A percentile compares a stretch with the other conserved stretches of the same genome.
phyloP scores from a whole-genome alignment of 352 stramenopile genomes.

The Saprolegnia parasitica region DNA sequence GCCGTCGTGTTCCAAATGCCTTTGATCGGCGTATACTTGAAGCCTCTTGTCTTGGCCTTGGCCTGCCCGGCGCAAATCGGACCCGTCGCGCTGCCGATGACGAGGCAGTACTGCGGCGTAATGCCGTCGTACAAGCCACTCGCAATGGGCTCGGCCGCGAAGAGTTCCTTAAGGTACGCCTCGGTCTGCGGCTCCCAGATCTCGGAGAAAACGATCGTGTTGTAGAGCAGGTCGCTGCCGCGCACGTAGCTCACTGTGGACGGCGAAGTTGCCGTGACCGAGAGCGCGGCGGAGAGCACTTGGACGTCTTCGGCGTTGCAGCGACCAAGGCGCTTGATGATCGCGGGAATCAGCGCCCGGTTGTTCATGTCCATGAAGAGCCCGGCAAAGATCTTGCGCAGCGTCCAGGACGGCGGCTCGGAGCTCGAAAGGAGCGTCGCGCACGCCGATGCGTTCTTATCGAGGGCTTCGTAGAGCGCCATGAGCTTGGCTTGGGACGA shows the following conservation, averaged over 20 bases:
- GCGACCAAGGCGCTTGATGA: conserved; percentile 17
- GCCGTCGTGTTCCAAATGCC: conserved; percentile 27
- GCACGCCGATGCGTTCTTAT: conserved; percentile 13
- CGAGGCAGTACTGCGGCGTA: conserved; percentile 28
- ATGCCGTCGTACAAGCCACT: background rate
- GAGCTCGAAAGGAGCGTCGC: background rate
- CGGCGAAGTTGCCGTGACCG: conserved; percentile 21
- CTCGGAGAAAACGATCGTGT: conserved; percentile 29
- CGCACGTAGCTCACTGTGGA: conserved; percentile 12
- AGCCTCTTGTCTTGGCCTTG: conserved; percentile 12
- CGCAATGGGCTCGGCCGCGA: conserved; percentile 29
- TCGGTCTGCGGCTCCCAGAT: background rate
- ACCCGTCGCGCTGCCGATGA: conserved; percentile 16
- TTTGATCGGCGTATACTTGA: conserved; percentile 33
- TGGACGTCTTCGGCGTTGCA: conserved; percentile 26
- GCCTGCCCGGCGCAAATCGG: conserved; percentile 25
- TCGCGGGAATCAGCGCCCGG: conserved; percentile 29
- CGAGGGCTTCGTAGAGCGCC: conserved; percentile 9
- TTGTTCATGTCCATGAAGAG: conserved; percentile 29
- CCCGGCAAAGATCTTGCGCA: conserved; percentile 2
- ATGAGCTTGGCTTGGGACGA: background rate
- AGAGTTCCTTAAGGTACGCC: conserved; percentile 8
- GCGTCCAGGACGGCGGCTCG: conserved; percentile 1
- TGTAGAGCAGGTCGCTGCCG: conserved; percentile 19
- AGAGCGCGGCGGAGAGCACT: conserved; percentile 30